Percentiles rank a stretch among this genome's conserved stretches.
Evolutionary conservation across 371 early-diverging fungal species (phyloP).

Genomic region (Apophysomyces ossiformis): DNA sequence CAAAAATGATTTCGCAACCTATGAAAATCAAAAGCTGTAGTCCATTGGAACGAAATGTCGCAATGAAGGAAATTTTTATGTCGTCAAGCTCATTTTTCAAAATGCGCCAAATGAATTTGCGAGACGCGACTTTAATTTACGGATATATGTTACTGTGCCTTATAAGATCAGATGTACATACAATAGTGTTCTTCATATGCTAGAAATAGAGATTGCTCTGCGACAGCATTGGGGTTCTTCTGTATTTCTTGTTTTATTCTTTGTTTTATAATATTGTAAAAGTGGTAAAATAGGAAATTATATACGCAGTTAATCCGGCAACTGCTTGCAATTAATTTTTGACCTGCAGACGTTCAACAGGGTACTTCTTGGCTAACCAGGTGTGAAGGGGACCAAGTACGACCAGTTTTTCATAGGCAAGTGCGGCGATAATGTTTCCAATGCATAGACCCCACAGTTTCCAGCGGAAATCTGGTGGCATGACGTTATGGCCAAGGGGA

Average conservation of each 20-base stretch:
- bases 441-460: conserved; percentile 52
- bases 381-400: conserved; percentile 45
- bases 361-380: conserved; percentile 36
- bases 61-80: too few relatives aligned
- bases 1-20: too few relatives aligned
- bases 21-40: too few relatives aligned
- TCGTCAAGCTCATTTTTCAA: too few relatives aligned
- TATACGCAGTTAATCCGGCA: conserved; percentile 5
- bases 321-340: conserved; percentile 24
- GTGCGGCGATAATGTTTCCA: conserved; percentile 35
- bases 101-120: too few relatives aligned
- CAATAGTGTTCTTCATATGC: too few relatives aligned
- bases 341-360: conserved; percentile 36
- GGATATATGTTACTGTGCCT: too few relatives aligned
- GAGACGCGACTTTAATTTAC: too few relatives aligned
- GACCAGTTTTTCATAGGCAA: conserved; percentile 34
- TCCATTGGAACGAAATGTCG: too few relatives aligned
- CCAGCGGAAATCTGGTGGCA: conserved; percentile 65
- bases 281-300: not conserved
- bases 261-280: not conserved
- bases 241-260: not conserved
- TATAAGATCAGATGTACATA: too few relatives aligned
- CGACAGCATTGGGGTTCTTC: too few relatives aligned
- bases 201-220: too few relatives aligned
- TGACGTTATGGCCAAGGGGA: conserved; percentile 69